Evolutionary conservation across 1,284 basidiomycete species (phyloP), one percentile per base, ranked within the genome.

Genomic region (Ceratobasidium theobromae): DNA sequence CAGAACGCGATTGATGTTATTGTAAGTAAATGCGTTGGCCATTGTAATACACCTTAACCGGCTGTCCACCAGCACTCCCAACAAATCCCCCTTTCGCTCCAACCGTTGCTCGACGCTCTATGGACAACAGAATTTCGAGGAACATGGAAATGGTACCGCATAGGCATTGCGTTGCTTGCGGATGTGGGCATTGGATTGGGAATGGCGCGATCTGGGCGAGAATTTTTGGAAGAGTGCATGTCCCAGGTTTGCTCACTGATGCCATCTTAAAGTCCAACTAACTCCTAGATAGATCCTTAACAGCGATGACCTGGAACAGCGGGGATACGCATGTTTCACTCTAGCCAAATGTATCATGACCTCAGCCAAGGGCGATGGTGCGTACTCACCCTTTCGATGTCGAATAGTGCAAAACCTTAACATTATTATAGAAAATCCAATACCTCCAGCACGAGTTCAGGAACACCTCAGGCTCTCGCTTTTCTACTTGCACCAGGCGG

Each of bases 111-210:
- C 35, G 84, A 81, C 62, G 84, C 86, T 1, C 74, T 91, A 25
- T 92, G 90, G 88, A 82, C 88, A 68, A 82, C 89, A 0, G 90
- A 92, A 74, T 92, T 89, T 73, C 82, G 89, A 68, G 83, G 85
- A 64, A 82, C 85, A 60, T 83, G 85, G 71, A 78, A 81, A 16
- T 73, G 84, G 45, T 89, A 92, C 73, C 80, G 89, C 58, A 83
- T 84, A 2, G 86, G 82, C 0, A 80, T 86, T 21, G 80, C 88
- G 65, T 74, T 92, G 32, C 80, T 92, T 5, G 89, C 90, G 2
- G 90, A 92, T 72, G 76, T 89, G 65, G 84, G 85, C 4, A 76
- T 91, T 18, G 87, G 91, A 71, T 87, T 89, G 73, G 86, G 85
- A 14, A 84, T 92, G 82, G 82, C 87, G 18, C 82, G 82, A 72